Evolutionary conservation across 495 filamentous ascomycete species (phyloP), one percentile per base, ranked within the genome.

Genomic region (Neurospora cerealis): DNA sequence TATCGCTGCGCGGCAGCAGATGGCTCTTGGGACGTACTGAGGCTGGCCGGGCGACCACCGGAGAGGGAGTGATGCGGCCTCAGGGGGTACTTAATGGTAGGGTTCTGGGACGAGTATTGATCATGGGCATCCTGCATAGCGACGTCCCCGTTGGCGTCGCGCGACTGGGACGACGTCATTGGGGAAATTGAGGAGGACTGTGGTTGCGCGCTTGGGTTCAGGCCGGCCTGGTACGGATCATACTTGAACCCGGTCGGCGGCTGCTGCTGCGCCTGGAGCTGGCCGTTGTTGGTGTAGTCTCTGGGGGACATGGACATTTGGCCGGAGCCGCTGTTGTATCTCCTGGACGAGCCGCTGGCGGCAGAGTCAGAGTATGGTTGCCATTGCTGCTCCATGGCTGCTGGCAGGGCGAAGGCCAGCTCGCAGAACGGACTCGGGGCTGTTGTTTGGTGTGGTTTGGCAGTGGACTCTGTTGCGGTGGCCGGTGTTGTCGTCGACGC

Each of bases 111-210:
- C 81, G 91, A 91, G 85, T 94, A 96, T 48, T 91, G 89, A 80
- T 97, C 93, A 73, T 85, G 83, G 44, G 92, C 93, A 80, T 97
- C 95, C 80, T 96, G 93, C 94, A 98, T 98, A 60, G 91, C 87
- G 73, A 96, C 90, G 85, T 98, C 94, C 73, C 89, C 88, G 81
- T 94, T 95, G 62, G 85, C 89, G 85, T 92, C 90, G 83, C 91
- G 89, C 78, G 85, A 83, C 80, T 89, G 91, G 80, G 91, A 88
- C 77, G 88, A 89, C 71, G 87, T 86, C 71, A 88, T 82, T 37
- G 92, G 91, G 73, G 92, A 93, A 40, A 88, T 86, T 46, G 87
- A 86, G 80, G 90, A 84, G 46, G 88, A 85, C 41, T 87, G 83
- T 42, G 88, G 88, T 74, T 80, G 78, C 54, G 54, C 54, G 54